These are phyloP conservation scores for Infundibulicybe gibba DNA, from an alignment of 768 basidiomycete species.

Conservation along the genomic window DNA sequence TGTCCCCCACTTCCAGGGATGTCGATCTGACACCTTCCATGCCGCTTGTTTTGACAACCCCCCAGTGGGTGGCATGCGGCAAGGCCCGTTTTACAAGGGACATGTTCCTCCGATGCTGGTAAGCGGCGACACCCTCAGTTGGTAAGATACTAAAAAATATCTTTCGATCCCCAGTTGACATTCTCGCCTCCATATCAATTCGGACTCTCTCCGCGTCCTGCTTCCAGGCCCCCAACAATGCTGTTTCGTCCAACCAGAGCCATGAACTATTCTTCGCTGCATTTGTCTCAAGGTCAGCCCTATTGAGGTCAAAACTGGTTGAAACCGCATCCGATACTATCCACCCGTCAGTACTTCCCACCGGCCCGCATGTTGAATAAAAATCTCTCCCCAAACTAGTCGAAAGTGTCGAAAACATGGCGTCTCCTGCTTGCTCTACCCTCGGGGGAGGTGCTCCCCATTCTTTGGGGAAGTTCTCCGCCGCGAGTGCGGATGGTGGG, in stretches of 20 bases:
- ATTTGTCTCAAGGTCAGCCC: neutral
- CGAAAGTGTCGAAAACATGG: conserved; percentile 45
- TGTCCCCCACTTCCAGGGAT: neutral
- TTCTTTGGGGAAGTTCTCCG: conserved; percentile 24
- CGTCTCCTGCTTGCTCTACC: conserved; percentile 31
- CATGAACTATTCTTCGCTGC: conserved; percentile 4
- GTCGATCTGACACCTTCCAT: neutral
- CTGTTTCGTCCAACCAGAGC: conserved; percentile 32
- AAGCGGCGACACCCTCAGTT: conserved; percentile 40
- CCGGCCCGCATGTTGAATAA: conserved; percentile 39
- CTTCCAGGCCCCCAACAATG: conserved; percentile 32
- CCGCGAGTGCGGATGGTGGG: conserved; percentile 18
- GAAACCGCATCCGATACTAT: conserved; percentile 27
- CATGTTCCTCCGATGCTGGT: conserved; percentile 31
- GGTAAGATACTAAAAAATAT: conserved; percentile 38
- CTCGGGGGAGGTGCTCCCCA: conserved; percentile 42
- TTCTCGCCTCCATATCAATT: too few species aligned
- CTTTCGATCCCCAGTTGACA: too few species aligned
- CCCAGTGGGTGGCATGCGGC: conserved; percentile 22
- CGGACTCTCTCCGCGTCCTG: conserved; percentile 25
- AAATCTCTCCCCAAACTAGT: conserved; percentile 48
- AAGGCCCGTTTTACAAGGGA: conserved; percentile 11
- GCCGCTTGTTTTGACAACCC: conserved; percentile 11
- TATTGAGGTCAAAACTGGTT: conserved; percentile 36
- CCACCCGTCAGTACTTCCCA: conserved; percentile 38